Evolutionary conservation across 163 green algal genomes (phyloP).

Genomic region (Chlorella variabilis): DNA sequence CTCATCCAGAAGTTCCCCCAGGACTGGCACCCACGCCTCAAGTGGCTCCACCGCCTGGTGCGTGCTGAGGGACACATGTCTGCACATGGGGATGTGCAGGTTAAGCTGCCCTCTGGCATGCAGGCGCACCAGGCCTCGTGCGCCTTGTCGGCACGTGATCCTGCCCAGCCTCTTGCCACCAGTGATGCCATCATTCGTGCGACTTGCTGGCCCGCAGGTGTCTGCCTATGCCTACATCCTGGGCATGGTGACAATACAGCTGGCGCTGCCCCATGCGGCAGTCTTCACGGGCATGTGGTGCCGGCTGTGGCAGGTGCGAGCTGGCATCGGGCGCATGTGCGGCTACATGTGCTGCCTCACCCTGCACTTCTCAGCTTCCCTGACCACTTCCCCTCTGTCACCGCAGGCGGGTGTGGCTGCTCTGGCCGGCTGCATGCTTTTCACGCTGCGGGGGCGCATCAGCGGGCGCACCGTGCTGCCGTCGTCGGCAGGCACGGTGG

Average conservation of each 20-base stretch:
- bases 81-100: neutral
- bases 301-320: constrained; percentile 15
- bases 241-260: constrained; percentile 56
- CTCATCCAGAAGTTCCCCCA: constrained; percentile 57
- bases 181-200: neutral
- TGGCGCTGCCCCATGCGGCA: constrained; percentile 55
- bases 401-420: constrained; percentile 1
- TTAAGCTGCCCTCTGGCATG: neutral
- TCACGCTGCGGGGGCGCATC: constrained; percentile 25
- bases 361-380: neutral
- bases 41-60: constrained; percentile 55
- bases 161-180: neutral
- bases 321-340: neutral
- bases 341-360: no score
- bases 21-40: constrained; percentile 50
- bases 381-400: neutral
- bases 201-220: constrained; percentile 24
- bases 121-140: no score
- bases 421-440: constrained; percentile 19
- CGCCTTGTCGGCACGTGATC: no score
- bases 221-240: constrained; percentile 51
- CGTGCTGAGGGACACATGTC: neutral
- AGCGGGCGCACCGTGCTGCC: constrained; percentile 11
- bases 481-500: neutral
- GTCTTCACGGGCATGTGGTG: constrained; percentile 40